A percentile compares a stretch with the other conserved stretches of the same genome.
phyloP scores from a whole-genome alignment of 441 rosid genomes.

The Populus hybrid region DNA sequence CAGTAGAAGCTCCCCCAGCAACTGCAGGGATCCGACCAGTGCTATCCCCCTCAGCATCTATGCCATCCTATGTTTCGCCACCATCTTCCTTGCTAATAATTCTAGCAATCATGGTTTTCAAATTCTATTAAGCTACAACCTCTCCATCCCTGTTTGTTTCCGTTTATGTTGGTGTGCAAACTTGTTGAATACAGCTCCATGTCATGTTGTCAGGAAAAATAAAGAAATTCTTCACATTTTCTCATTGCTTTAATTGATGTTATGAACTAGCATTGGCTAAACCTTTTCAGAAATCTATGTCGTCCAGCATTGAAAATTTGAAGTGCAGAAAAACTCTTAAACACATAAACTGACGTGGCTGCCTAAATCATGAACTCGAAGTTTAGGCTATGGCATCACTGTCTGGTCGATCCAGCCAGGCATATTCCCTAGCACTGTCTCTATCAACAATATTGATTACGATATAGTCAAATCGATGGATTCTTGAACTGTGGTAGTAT shows the following conservation, averaged over 20 bases:
- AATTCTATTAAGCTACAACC: conserved; percentile 7
- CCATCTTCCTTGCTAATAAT: conserved; percentile 28
- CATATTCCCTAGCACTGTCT: conserved; percentile 69
- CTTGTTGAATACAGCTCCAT: neutral
- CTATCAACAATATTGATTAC: conserved; percentile 84
- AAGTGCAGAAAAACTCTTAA: no score
- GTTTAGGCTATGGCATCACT: conserved; percentile 29
- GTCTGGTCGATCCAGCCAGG: conserved; percentile 59
- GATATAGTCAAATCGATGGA: conserved; percentile 31
- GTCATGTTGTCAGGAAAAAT: neutral
- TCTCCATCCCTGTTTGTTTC: neutral
- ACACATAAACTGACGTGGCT: no score
- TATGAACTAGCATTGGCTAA: no score
- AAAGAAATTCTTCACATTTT: no score
- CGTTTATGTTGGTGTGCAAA: neutral
- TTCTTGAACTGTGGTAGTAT: no score
- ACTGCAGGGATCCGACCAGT: conserved; percentile 29
- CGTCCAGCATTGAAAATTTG: no score
- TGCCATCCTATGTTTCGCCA: conserved; percentile 19
- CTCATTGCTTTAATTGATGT: neutral
- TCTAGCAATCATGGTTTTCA: conserved; percentile 20
- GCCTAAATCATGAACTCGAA: neutral
- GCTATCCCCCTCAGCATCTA: conserved; percentile 27
- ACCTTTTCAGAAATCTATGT: no score
- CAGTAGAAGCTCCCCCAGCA: conserved; percentile 22